Percentiles rank a stretch among this genome's conserved stretches.
phyloP scores from a whole-genome alignment of 1,284 basidiomycete species.

The Cutaneotrichosporon cavernicola region DNA sequence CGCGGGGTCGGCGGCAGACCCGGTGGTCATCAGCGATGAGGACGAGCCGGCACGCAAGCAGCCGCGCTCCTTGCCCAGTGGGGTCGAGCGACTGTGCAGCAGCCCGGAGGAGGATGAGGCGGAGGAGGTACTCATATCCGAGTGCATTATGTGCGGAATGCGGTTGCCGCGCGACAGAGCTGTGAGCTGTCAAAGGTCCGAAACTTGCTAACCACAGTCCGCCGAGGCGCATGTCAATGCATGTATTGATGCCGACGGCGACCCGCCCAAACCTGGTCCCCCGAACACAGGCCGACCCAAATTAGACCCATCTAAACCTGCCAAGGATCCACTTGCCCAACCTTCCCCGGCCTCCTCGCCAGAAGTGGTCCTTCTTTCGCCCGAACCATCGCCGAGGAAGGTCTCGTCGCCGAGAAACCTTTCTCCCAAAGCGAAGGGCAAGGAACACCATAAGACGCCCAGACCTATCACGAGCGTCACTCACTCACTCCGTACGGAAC shows the following conservation, averaged over 20 bases:
- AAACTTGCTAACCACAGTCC: slow-evolving; percentile 30
- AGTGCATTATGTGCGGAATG: slow-evolving; percentile 14
- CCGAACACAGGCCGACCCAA: slow-evolving; percentile 1
- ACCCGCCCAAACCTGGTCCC: slow-evolving; percentile 1
- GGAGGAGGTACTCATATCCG: slow-evolving; percentile 1
- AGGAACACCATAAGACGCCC: slow-evolving; percentile 3
- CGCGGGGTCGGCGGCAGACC: slow-evolving; percentile 28
- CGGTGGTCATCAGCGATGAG: slow-evolving; percentile 39
- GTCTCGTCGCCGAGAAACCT: neutral
- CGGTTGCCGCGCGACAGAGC: neutral
- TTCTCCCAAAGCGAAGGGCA: neutral
- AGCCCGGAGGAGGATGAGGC: slow-evolving; percentile 29
- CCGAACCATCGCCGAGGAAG: neutral
- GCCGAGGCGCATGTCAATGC: slow-evolving; percentile 48
- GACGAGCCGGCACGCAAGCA: slow-evolving; percentile 18
- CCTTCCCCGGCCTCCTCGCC: neutral
- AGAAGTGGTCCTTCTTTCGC: neutral
- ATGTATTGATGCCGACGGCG: slow-evolving; percentile 41
- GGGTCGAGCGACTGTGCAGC: slow-evolving; percentile 33
- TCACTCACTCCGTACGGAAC: slow-evolving; percentile 23
- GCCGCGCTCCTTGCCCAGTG: slow-evolving; percentile 31
- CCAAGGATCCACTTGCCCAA: neutral
- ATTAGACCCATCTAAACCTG: neutral
- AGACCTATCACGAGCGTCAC: slow-evolving; percentile 34
- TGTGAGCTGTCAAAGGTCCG: neutral